Base-by-base conservation (phyloP, 2,329 filamentous ascomycete species). In the Alternaria ventricosa region DNA sequence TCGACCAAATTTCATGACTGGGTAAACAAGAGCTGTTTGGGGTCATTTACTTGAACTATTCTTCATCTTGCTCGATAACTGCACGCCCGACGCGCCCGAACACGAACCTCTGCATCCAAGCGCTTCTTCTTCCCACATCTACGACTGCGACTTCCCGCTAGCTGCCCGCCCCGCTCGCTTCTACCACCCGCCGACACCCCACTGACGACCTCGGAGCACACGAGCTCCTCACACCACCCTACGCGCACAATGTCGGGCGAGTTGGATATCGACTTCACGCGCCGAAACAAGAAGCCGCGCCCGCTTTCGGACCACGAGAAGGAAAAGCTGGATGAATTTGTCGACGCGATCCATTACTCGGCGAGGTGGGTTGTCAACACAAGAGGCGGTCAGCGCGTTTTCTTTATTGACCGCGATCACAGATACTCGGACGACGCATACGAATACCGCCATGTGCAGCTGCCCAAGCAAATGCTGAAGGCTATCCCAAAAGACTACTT, bases 381-480 rank as follows among this genome's bases (percentile, higher is more conserved):
- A 51, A 53, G 36, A 68, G 44, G 51, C 49, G 30, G 47, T 60
- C 46, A 59, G 56, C 57, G 63, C 70, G 71, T 68, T 53, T 45
- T 46, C 57, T 25, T 53, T 57, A 67, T 69, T 76, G 66, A 75
- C 64, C 25, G n/a, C 55, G 47, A 43, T 22, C 55, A 33, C 79
- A 98, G 96, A 80, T 99, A 99, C 81, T 94, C 91, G 27, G 96
- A 99, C 77, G 90, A 88, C 82, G 89, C 96, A 81, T 97, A 90
- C 82, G 96, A 99, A 83, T 99, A 99, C 83, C 92, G 96, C 69
- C 96, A 99, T 82, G 96, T 99, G 62, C 94, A 97, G 82, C 89
- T 99, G 28, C 96, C 96, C 46, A 99, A 99, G 84, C 90, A 93
- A 72, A 99, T 99, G 96, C 89, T 99, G 69, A 98, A 98, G 83